Evolutionary conservation across 768 basidiomycete species (phyloP).

Genomic region (Tricholoma matsutake): DNA sequence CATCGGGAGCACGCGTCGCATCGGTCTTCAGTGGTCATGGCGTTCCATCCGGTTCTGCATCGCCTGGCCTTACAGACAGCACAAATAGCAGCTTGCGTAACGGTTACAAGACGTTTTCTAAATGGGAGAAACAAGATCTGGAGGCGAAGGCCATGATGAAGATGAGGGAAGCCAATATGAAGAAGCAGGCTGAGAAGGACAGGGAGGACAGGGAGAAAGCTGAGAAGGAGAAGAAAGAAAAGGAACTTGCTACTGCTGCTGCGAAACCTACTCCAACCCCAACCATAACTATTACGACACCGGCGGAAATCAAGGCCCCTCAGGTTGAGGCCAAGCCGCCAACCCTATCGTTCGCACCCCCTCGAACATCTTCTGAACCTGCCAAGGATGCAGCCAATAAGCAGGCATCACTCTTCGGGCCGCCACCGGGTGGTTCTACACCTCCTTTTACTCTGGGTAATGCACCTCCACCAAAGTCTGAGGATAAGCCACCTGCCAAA

Average conservation of each 20-base stretch:
- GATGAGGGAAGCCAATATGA: conserved; percentile 50
- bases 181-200: conserved; percentile 40
- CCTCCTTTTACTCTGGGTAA: conserved; percentile 3
- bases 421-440: conserved; percentile 2
- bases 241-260: conserved; percentile 17
- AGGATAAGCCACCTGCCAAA: conserved; percentile 11
- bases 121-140: conserved; percentile 85
- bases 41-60: conserved; percentile 15
- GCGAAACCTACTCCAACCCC: conserved; percentile 24
- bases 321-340: conserved; percentile 18
- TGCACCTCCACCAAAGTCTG: conserved; percentile 2
- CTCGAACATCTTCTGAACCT: conserved; percentile 9
- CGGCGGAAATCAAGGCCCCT: conserved; percentile 19
- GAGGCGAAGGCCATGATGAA: conserved; percentile 78
- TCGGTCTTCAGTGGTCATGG: conserved; percentile 22
- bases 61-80: conserved; percentile 45
- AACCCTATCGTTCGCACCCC: conserved; percentile 20
- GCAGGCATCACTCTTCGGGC: conserved; percentile 2
- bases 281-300: conserved; percentile 29
- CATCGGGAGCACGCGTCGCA: conserved; percentile 43
- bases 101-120: conserved; percentile 49
- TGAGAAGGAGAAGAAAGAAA: conserved; percentile 24
- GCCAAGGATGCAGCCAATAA: conserved; percentile 9
- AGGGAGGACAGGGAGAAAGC: conserved; percentile 41
- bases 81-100: conserved; percentile 44